Conservation (phyloP, 2,329 filamentous ascomycete genomes). For the Xylariaceae sp. region DNA sequence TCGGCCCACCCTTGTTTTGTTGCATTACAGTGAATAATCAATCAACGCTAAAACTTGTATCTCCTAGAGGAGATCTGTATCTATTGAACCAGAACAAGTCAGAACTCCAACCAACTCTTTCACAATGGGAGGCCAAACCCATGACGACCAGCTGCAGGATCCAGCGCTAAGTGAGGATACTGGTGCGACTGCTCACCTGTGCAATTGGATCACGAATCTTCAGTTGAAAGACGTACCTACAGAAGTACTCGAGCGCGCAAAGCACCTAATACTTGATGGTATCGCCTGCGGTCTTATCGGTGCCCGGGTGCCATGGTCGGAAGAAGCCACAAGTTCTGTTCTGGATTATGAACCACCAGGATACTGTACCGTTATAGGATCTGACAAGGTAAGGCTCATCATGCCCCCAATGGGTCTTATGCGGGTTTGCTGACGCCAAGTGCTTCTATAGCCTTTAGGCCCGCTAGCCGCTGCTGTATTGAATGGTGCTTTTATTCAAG, state of each 20-base stretch:
- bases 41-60: background rate
- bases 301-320: slow-evolving; percentile 49
- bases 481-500: slow-evolving; percentile 53
- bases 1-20: background rate
- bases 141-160: background rate
- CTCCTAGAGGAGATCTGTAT: background rate
- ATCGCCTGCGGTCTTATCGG: slow-evolving; percentile 49
- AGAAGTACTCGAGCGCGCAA: slow-evolving; percentile 43
- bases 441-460: slow-evolving; percentile 18
- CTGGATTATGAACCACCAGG: slow-evolving; percentile 44
- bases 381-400: slow-evolving; percentile 39
- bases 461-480: slow-evolving; percentile 49
- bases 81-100: background rate
- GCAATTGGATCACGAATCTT: slow-evolving; percentile 41
- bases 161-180: slow-evolving; percentile 11
- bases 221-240: slow-evolving; percentile 40
- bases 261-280: slow-evolving; percentile 53
- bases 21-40: too few species aligned
- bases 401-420: too few species aligned
- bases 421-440: background rate
- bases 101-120: too few species aligned
- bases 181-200: slow-evolving; percentile 32
- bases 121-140: background rate
- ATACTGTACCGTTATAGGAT: slow-evolving; percentile 35
- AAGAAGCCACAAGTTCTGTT: slow-evolving; percentile 44